Evolutionary conservation across 2,329 filamentous ascomycete genomes (phyloP).

Genomic region (Cucurbitaria berberidis): DNA sequence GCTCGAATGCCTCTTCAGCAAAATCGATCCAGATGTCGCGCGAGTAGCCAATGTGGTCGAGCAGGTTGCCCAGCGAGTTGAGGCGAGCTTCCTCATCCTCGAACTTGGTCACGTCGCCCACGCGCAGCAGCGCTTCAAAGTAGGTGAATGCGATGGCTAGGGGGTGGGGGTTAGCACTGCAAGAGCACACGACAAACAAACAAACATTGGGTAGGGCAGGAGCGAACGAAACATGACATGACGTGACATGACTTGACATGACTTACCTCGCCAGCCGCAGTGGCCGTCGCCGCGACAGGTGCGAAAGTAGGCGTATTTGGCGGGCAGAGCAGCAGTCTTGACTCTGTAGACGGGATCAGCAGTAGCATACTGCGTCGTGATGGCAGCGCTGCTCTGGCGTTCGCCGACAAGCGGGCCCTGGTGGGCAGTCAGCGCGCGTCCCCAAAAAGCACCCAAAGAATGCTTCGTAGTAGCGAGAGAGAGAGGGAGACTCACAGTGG

Average conservation of each 20-base stretch:
- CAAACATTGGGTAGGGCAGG: conserved; percentile 1
- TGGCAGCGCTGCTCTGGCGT: conserved; percentile 75
- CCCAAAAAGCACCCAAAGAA: conserved; percentile 9
- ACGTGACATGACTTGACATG: conserved; percentile 4
- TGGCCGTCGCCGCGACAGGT: conserved; percentile 91
- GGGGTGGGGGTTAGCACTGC: conserved; percentile 38
- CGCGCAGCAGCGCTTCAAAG: conserved; percentile 80
- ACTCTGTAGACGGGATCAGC: conserved; percentile 83
- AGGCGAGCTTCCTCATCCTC: conserved; percentile 75
- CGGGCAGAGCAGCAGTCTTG: conserved; percentile 84
- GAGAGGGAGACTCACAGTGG: conserved; percentile 56
- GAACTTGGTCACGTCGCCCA: conserved; percentile 68
- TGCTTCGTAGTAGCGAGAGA: conserved; percentile 14
- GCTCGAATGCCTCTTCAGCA: conserved; percentile 72
- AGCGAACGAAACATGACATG: no score
- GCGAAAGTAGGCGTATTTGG: conserved; percentile 86
- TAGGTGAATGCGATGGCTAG: conserved; percentile 91
- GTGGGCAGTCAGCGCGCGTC: conserved; percentile 54
- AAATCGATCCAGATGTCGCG: conserved; percentile 81
- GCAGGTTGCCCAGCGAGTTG: conserved; percentile 70
- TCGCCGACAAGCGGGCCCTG: conserved; percentile 85
- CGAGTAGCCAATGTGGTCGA: conserved; percentile 72
- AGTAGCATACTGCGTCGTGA: conserved; percentile 85
- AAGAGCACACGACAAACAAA: no score
- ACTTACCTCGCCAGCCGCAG: conserved; percentile 95